Base-by-base conservation (phyloP, 1,284 basidiomycete genomes). In the Nidula niveotomentosa region DNA sequence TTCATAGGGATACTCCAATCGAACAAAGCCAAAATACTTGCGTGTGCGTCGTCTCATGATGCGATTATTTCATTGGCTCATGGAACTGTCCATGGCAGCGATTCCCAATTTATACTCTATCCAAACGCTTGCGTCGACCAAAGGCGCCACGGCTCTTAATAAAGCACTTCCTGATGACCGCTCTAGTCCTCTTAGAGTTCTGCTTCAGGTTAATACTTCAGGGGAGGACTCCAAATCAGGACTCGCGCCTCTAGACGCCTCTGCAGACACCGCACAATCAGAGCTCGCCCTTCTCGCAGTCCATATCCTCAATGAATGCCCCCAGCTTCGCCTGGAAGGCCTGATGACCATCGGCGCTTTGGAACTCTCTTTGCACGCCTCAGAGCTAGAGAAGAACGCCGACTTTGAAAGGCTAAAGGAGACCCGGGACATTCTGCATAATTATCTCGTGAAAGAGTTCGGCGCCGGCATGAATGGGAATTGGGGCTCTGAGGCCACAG, bases 301-400 rank as follows among this genome's bases (percentile, higher is more conserved):
- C 45, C 84, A 92, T 62, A 79, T 99, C 65, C 66, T 96, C 55
- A 69, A 72, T 0, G 70, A 79, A 34, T 99, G 96, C 68, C 90
- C 91, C 0, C 77, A 76, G 15, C 78, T 99, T 36, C 80, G 79
- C 15, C 73, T 99, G 2, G 82, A 86, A 44, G 97, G 96, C 3
- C 74, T 99, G 41, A 99, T 99, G 96, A 98, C 96, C 0, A 99
- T 99, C 63, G 96, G 97, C 1, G 86, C 94, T 3, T 79, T 91
- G 53, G 79, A 86, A 45, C 80, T 86, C 56, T 93, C 91, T 1
- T 78, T 90, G 13, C 63, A 68, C 51, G 76, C 79, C 6, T 74
- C 79, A 12, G 80, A 82, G 56, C 81, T 78, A 4, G 80, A 84
- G 56, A 81, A 84, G 57, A 98, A 98, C 65, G 81, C 82, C 1